A percentile compares a stretch with the other conserved stretches of the same genome.
Evolutionary conservation across 441 rosid species (phyloP).

Genomic region (Syzygium syzygioides): DNA sequence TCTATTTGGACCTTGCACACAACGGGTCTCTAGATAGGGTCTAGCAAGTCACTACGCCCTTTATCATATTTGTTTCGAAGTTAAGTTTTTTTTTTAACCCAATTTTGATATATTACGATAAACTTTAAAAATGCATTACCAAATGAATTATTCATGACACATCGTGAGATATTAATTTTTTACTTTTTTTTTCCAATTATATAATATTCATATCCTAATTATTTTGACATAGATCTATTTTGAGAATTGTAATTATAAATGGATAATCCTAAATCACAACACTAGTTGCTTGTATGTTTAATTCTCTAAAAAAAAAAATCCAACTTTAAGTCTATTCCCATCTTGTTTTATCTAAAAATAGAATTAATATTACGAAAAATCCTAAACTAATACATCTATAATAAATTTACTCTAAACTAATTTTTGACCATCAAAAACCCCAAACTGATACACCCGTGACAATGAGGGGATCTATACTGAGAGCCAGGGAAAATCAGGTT

Average conservation of each 20-base stretch:
- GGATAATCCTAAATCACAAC: neutral
- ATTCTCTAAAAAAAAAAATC: neutral
- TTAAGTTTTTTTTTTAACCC: neutral
- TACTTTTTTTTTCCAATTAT: neutral
- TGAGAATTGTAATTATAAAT: neutral
- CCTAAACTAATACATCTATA: no score
- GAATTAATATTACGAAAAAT: no score
- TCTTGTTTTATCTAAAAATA: no score
- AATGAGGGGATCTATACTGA: no score
- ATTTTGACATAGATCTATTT: neutral
- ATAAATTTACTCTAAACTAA: no score
- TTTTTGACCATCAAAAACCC: no score
- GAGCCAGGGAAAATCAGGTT: no score
- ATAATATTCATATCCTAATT: neutral
- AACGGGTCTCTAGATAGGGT: neutral
- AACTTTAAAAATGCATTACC: neutral
- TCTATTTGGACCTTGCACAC: neutral
- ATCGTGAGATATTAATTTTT: neutral
- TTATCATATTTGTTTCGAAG: neutral
- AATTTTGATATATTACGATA: neutral
- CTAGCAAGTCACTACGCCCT: neutral
- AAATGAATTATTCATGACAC: neutral
- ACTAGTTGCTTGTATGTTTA: fast-evolving
- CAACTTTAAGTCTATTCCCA: neutral
- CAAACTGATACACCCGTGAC: no score